phyloP scores from a whole-genome alignment of 2,329 filamentous ascomycete species.

The Cladobotryum protrusum region DNA sequence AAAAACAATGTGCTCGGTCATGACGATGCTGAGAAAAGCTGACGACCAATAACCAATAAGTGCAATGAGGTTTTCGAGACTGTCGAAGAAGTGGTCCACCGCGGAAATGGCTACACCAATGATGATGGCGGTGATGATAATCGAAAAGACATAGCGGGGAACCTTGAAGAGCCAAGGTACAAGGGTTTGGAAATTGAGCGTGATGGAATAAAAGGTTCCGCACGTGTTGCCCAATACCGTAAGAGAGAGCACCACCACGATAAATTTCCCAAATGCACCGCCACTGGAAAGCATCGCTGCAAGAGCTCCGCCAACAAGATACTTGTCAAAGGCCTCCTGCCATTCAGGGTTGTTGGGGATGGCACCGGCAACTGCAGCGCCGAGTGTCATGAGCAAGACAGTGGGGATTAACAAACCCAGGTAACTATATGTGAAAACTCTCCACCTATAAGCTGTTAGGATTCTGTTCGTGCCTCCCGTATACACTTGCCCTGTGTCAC shows the following conservation, averaged over 20 bases:
- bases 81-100: constrained; percentile 50
- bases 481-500: too few relatives aligned
- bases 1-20: constrained; percentile 43
- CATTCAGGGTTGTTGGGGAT: constrained; percentile 48
- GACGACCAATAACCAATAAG: constrained; percentile 55
- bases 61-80: constrained; percentile 50
- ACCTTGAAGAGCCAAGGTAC: constrained; percentile 49
- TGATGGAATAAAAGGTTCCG: constrained; percentile 55
- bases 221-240: constrained; percentile 54
- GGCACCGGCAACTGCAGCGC: constrained; percentile 58
- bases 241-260: constrained; percentile 52
- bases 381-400: constrained; percentile 54
- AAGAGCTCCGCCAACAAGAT: constrained; percentile 52
- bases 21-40: constrained; percentile 45
- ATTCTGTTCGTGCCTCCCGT: not conserved
- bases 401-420: constrained; percentile 49
- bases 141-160: constrained; percentile 51
- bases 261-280: constrained; percentile 56
- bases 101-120: constrained; percentile 54
- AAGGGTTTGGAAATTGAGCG: constrained; percentile 59
- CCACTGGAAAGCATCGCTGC: constrained; percentile 52
- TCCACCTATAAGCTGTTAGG: constrained; percentile 23
- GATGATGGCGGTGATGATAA: constrained; percentile 52
- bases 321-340: constrained; percentile 46
- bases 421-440: constrained; percentile 51